Conservation (phyloP, 1,284 basidiomycete species). For the Cyathus pygmaeus region DNA sequence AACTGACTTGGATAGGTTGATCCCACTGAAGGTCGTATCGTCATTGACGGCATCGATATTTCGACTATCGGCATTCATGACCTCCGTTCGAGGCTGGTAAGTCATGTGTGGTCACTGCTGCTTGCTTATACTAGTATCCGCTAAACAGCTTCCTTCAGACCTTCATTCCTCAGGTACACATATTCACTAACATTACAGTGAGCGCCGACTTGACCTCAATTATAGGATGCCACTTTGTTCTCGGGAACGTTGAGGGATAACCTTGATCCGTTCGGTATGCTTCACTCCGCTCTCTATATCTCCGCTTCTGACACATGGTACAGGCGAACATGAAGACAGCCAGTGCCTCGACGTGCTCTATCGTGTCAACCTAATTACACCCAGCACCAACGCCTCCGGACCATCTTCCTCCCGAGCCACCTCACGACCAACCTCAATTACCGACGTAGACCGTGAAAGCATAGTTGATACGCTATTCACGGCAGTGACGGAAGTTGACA, state of each 20-base stretch:
- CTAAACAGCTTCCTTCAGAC: slow-evolving; percentile 54
- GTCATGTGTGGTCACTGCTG: slow-evolving; percentile 24
- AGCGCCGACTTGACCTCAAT: slow-evolving; percentile 23
- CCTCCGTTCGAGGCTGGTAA: slow-evolving; percentile 77
- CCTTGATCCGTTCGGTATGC: slow-evolving; percentile 82
- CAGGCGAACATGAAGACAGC: slow-evolving; percentile 82
- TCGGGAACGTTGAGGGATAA: slow-evolving; percentile 90
- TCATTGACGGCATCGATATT: no score
- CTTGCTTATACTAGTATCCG: not conserved
- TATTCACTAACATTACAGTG: not conserved
- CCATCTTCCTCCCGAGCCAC: not conserved
- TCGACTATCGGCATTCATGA: slow-evolving; percentile 88
- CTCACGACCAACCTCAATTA: not conserved
- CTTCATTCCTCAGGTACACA: slow-evolving; percentile 78
- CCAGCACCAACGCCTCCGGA: slow-evolving; percentile 26
- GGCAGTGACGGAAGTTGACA: slow-evolving; percentile 57
- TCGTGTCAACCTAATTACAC: slow-evolving; percentile 71
- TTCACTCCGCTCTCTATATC: not conserved
- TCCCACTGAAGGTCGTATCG: slow-evolving; percentile 80
- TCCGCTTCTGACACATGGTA: not conserved
- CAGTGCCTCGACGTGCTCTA: no score
- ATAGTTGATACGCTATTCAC: slow-evolving; percentile 48
- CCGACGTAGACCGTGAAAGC: slow-evolving; percentile 21
- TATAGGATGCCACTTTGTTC: slow-evolving; percentile 83
- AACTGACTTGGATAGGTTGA: slow-evolving; percentile 62